phyloP scores from a whole-genome alignment of 2,329 filamentous ascomycete genomes.

The Plectosphaerella cucumerina region DNA sequence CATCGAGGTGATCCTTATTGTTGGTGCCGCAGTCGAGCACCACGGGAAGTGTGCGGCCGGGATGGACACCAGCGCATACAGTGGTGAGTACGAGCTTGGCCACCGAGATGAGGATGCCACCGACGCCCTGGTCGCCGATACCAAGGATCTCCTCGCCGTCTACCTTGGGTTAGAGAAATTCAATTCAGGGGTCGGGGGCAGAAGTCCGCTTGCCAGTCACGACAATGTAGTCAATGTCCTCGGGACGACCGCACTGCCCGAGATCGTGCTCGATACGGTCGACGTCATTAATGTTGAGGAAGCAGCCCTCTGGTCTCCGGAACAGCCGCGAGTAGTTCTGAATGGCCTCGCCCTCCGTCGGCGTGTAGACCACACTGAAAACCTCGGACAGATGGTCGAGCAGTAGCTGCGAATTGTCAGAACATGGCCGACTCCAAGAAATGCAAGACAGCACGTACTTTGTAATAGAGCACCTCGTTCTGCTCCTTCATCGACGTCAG shows the following conservation, averaged over 20 bases:
- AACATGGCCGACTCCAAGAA: not conserved
- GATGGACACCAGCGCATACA: conserved; percentile 81
- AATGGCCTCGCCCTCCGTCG: conserved; percentile 85
- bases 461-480: conserved; percentile 79
- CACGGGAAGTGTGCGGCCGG: conserved; percentile 72
- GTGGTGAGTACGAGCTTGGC: conserved; percentile 83
- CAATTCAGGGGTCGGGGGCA: not conserved
- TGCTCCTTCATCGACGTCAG: conserved; percentile 81
- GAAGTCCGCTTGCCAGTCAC: conserved; percentile 59
- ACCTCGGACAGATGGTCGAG: conserved; percentile 79
- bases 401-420: conserved; percentile 49
- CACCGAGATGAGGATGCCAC: conserved; percentile 77
- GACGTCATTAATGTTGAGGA: conserved; percentile 67
- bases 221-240: conserved; percentile 85
- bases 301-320: conserved; percentile 74
- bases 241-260: conserved; percentile 61
- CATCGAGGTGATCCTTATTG: conserved; percentile 68
- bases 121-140: conserved; percentile 85
- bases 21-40: conserved; percentile 84
- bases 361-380: conserved; percentile 88
- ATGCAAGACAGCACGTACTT: conserved; percentile 36
- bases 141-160: conserved; percentile 72
- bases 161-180: no score
- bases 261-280: conserved; percentile 64
- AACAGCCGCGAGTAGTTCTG: conserved; percentile 79